These are phyloP conservation scores for Priceomyces melissophilus DNA, from an alignment of 805 yeast species.

Conservation along the genomic window DNA sequence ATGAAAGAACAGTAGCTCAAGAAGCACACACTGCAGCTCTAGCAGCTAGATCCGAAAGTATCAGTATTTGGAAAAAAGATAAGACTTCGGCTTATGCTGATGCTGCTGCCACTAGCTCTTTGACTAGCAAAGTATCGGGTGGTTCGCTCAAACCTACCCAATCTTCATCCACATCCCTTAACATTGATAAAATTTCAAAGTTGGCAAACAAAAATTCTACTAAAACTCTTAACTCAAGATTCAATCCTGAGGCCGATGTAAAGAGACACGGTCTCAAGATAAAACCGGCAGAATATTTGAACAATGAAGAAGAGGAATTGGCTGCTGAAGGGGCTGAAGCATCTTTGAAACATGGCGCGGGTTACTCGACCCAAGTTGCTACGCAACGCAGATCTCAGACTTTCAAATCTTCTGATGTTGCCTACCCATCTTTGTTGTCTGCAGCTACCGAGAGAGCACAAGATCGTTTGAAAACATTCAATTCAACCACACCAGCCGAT, in stretches of 20 bases:
- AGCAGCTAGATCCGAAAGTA: conserved; percentile 41
- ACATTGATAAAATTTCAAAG: conserved; percentile 32
- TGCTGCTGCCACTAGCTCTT: conserved; percentile 43
- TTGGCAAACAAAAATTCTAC: conserved; percentile 39
- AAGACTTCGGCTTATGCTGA: conserved; percentile 45
- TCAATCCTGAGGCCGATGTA: conserved; percentile 40
- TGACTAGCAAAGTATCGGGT: conserved; percentile 7
- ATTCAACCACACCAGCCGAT: conserved; percentile 24
- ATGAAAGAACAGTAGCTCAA: conserved; percentile 54
- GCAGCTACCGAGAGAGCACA: conserved; percentile 49
- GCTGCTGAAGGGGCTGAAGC: conserved; percentile 61
- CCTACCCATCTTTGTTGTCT: conserved; percentile 45
- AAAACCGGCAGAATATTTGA: conserved; percentile 28
- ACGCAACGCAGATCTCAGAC: conserved; percentile 27
- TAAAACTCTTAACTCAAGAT: conserved; percentile 36
- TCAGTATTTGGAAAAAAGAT: conserved; percentile 48
- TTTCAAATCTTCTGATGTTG: conserved; percentile 41
- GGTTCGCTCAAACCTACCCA: conserved; percentile 29
- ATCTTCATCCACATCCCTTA: conserved; percentile 43
- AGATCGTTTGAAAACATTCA: conserved; percentile 32
- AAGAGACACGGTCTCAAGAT: conserved; percentile 37
- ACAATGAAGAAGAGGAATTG: conserved; percentile 40
- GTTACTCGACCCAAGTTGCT: conserved; percentile 23
- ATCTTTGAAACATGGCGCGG: conserved; percentile 39
- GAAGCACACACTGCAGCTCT: conserved; percentile 69